phyloP scores from a whole-genome alignment of 2,329 filamentous ascomycete species.

The Penicillium sp. region DNA sequence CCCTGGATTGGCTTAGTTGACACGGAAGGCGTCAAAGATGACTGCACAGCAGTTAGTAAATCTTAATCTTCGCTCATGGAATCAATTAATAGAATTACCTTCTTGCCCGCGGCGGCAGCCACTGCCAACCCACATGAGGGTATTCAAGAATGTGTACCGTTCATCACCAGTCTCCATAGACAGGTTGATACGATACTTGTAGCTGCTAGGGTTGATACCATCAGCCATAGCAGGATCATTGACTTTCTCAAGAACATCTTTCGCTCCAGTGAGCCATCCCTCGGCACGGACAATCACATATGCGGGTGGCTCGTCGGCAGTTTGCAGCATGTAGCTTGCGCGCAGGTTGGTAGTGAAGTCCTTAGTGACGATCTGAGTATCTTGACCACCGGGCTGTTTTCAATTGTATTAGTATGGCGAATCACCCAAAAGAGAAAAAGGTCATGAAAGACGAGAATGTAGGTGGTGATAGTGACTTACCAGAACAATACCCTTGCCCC shows the following conservation, averaged over 20 bases:
- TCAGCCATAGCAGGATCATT: constrained; percentile 53
- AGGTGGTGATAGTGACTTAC: constrained; percentile 38
- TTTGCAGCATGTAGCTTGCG: constrained; percentile 57
- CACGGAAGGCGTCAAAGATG: constrained; percentile 47
- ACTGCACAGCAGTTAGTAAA: constrained; percentile 30
- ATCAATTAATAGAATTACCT: constrained; percentile 38
- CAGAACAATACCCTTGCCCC: constrained; percentile 59
- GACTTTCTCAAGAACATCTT: constrained; percentile 57
- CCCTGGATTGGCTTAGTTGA: constrained; percentile 36
- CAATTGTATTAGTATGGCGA: constrained; percentile 1
- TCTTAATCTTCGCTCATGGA: background rate
- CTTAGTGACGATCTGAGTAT: constrained; percentile 56
- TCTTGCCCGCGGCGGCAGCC: constrained; percentile 55
- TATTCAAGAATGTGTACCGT: constrained; percentile 57
- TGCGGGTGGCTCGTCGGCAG: constrained; percentile 57
- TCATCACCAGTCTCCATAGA: constrained; percentile 58
- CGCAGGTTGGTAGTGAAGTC: constrained; percentile 54
- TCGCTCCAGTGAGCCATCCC: constrained; percentile 57
- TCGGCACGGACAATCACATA: constrained; percentile 55
- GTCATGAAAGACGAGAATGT: constrained; percentile 9
- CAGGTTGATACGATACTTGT: constrained; percentile 56
- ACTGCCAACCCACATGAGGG: constrained; percentile 58
- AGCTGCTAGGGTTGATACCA: constrained; percentile 55
- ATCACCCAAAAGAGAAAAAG: constrained; percentile 10
- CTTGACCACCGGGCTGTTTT: constrained; percentile 56